Evolutionary conservation across 768 basidiomycete species (phyloP), one percentile per base, ranked within the genome.

Genomic region (Lanmaoa rubissima): DNA sequence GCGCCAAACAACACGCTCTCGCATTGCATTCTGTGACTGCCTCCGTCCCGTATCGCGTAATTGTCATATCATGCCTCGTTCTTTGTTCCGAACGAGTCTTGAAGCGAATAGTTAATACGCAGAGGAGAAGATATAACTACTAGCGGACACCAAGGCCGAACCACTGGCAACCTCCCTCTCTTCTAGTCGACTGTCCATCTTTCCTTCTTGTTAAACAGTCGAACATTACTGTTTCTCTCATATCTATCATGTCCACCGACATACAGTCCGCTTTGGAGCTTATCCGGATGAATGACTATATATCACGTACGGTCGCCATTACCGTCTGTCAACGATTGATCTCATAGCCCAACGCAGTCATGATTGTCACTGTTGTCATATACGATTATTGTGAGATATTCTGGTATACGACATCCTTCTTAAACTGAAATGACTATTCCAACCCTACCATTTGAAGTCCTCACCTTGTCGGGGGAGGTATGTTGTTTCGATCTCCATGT

Each of bases 391-490:
- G 28, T 28, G 28, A 28, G 28, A 28, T 28, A 28, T 6, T 28
- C 28, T 28, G 4, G 36, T 49, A 21, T 14, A 34, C 7, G 1
- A 5, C 35, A 5, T 13, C 36, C 16, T 28, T 11, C 4, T 24
- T 9, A 11, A 14, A 36, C 48, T 42, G 39, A 21, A 2, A 8
- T 24, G 5, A 16, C 11, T 2, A 9, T 16, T 36, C 12, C 45
- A 6, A 44, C 3, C 16, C 24, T 6, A 28, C 28, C 28, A 6
- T 28, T 28, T 28, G 28, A 28, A 56, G 58, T 51, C 12, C 54
- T 59, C 49, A 51, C 19, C 1, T 48, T 59, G 6, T 24, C 54
- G 3, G 31, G 40, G 16, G 58, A 59, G 40, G 58, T 43, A 38
- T 21, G 6, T 17, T 9, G 17, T 14, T 12, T 53, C 3, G 1